Conservation (phyloP, 805 yeast species). For the Isabelozyma rhagii region DNA sequence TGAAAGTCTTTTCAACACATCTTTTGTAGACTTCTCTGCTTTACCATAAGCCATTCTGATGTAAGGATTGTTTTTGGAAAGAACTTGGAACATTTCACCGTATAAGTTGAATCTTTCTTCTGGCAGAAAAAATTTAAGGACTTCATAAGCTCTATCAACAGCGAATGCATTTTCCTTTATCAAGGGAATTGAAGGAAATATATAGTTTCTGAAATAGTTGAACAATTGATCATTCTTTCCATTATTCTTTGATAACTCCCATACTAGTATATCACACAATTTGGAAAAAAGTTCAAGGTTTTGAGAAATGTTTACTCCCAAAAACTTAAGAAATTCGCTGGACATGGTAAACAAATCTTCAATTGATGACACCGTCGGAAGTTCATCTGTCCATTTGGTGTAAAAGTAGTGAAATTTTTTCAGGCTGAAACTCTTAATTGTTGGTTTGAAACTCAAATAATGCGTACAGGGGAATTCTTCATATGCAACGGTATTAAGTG, state of each 20-base stretch:
- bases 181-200: conserved; percentile 61
- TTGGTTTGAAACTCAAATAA: conserved; percentile 30
- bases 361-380: conserved; percentile 34
- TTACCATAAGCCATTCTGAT: conserved; percentile 58
- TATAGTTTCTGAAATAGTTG: conserved; percentile 57
- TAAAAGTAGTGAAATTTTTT: conserved; percentile 41
- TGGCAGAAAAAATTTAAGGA: conserved; percentile 53
- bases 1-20: conserved; percentile 74
- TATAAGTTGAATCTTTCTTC: conserved; percentile 73
- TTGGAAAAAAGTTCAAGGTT: conserved; percentile 50
- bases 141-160: conserved; percentile 54
- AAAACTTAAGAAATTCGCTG: conserved; percentile 47
- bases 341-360: conserved; percentile 49
- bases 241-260: conserved; percentile 26
- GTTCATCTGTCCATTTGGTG: conserved; percentile 42
- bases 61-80: conserved; percentile 52
- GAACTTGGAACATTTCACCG: conserved; percentile 66
- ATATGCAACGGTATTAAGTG: conserved; percentile 21
- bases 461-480: conserved; percentile 18
- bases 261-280: conserved; percentile 56
- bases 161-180: conserved; percentile 56
- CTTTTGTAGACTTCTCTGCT: conserved; percentile 78
- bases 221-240: conserved; percentile 42
- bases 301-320: conserved; percentile 54
- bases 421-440: conserved; percentile 15